Evolutionary conservation across 2,329 filamentous ascomycete species (phyloP).

Genomic region (Seiridium cupressi): DNA sequence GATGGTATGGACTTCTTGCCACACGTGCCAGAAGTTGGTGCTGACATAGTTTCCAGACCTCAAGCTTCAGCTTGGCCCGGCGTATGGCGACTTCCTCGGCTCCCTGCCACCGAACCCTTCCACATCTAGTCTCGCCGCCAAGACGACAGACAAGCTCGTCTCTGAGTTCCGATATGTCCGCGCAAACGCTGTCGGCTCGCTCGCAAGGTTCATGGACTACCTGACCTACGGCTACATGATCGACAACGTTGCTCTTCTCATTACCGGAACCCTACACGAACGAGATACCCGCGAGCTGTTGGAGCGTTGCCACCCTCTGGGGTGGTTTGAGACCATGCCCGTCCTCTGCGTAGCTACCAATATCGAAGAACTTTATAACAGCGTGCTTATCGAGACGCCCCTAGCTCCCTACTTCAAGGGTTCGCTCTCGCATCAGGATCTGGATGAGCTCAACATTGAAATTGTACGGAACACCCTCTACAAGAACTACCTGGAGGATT

Average conservation of each 20-base stretch:
- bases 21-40: background rate
- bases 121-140: slow-evolving; percentile 89
- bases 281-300: slow-evolving; percentile 93
- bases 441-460: slow-evolving; percentile 98
- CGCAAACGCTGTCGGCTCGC: slow-evolving; percentile 86
- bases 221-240: slow-evolving; percentile 99
- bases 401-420: slow-evolving; percentile 97
- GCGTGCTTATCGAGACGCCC: slow-evolving; percentile 93
- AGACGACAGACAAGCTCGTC: slow-evolving; percentile 97
- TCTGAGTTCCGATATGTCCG: slow-evolving; percentile 96
- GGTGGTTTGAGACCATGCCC: slow-evolving; percentile 99
- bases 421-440: slow-evolving; percentile 89
- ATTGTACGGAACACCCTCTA: slow-evolving; percentile 98
- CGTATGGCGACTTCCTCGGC: slow-evolving; percentile 95
- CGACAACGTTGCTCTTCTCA: slow-evolving; percentile 96
- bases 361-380: slow-evolving; percentile 98
- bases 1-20: slow-evolving; percentile 63
- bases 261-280: slow-evolving; percentile 96
- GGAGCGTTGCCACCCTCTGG: slow-evolving; percentile 92
- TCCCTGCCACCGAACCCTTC: slow-evolving; percentile 94
- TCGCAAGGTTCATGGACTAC: slow-evolving; percentile 96
- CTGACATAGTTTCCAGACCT: slow-evolving; percentile 62
- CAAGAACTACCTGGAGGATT: slow-evolving; percentile 99
- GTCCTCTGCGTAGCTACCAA: slow-evolving; percentile 97
- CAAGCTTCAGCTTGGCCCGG: slow-evolving; percentile 93